Percentiles rank a stretch among this genome's conserved stretches.
These are phyloP conservation scores for Lecanicillium sp. DNA, from an alignment of 2,329 filamentous ascomycete species.

Conservation along the genomic window DNA sequence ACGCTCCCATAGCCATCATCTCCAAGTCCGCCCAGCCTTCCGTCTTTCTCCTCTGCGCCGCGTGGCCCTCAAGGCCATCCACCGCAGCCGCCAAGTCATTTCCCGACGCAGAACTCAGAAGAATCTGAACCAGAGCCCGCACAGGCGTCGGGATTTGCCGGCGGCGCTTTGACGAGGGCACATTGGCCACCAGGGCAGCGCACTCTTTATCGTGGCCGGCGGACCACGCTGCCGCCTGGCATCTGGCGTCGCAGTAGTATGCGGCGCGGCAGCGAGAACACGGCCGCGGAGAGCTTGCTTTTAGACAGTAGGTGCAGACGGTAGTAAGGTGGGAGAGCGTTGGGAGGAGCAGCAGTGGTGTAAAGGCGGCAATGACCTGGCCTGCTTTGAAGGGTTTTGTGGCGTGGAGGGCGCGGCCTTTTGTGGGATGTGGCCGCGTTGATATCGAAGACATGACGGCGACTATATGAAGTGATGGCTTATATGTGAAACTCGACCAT, in stretches of 20 bases:
- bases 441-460: too few species aligned
- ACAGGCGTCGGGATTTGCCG: constrained; percentile 43
- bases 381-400: constrained; percentile 34
- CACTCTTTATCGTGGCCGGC: constrained; percentile 47
- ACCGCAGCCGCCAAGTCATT: constrained; percentile 24
- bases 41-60: constrained; percentile 25
- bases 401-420: constrained; percentile 39
- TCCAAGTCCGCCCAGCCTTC: constrained; percentile 38
- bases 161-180: constrained; percentile 12
- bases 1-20: constrained; percentile 35
- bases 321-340: constrained; percentile 29
- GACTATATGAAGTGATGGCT: too few species aligned
- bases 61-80: constrained; percentile 37
- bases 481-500: too few species aligned
- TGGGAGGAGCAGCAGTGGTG: constrained; percentile 37
- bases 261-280: constrained; percentile 47
- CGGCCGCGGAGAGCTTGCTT: constrained; percentile 19
- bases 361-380: constrained; percentile 36
- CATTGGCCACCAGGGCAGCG: constrained; percentile 28
- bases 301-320: constrained; percentile 44
- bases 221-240: constrained; percentile 48
- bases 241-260: constrained; percentile 45
- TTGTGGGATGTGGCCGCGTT: constrained; percentile 16
- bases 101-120: constrained; percentile 25
- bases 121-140: constrained; percentile 42